phyloP scores from a whole-genome alignment of 106 monocot genomes.

The Platanthera zijinensis region DNA sequence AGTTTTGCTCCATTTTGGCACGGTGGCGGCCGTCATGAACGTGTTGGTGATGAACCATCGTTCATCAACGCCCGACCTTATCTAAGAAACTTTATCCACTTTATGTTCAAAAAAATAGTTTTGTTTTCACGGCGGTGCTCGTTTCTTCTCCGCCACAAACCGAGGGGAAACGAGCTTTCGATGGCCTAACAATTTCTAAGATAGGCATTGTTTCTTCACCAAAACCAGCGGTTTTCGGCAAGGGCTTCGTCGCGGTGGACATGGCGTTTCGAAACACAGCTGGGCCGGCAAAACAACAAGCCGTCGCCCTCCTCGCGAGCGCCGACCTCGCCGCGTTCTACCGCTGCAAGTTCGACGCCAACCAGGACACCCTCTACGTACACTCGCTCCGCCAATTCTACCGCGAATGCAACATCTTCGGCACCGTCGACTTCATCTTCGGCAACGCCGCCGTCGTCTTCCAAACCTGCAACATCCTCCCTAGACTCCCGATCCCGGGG shows the following conservation, averaged over 20 bases:
- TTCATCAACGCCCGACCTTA: too few relatives aligned
- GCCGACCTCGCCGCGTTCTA: constrained; percentile 16
- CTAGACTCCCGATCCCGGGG: constrained; percentile 6
- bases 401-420: constrained; percentile 16
- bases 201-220: neutral
- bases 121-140: too few relatives aligned
- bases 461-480: constrained; percentile 16
- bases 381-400: constrained; percentile 21
- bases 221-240: constrained; percentile 13
- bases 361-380: constrained; percentile 24
- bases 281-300: constrained; percentile 18
- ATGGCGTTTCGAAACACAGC: constrained; percentile 17
- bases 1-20: too few relatives aligned
- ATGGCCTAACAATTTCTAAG: too few relatives aligned
- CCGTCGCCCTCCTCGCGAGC: constrained; percentile 17
- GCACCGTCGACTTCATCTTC: constrained; percentile 35
- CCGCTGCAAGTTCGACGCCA: constrained; percentile 17
- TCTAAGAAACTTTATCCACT: too few relatives aligned
- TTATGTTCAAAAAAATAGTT: too few relatives aligned
- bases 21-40: too few relatives aligned
- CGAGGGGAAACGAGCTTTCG: too few relatives aligned
- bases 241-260: constrained; percentile 13
- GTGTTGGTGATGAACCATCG: too few relatives aligned
- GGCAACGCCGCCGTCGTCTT: constrained; percentile 21
- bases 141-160: too few relatives aligned